phyloP scores from a whole-genome alignment of 495 filamentous ascomycete genomes.

The Amphirosellinia nigrospora region DNA sequence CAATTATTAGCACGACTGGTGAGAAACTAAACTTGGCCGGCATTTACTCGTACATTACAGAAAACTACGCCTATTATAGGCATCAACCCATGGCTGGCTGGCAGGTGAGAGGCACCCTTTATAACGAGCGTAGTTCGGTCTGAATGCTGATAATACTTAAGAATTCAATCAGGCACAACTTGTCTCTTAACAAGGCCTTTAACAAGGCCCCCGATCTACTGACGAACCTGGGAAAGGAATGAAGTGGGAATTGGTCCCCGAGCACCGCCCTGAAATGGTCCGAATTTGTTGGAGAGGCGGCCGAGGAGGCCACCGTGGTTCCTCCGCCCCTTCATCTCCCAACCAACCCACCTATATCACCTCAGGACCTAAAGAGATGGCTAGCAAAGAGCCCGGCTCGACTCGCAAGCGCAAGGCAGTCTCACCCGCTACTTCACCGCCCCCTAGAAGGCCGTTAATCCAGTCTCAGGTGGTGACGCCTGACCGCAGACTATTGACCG shows the following conservation, averaged over 20 bases:
- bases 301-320: slow-evolving; percentile 63
- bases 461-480: slow-evolving; percentile 60
- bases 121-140: not conserved
- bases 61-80: slow-evolving; percentile 88
- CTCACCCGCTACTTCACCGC: slow-evolving; percentile 56
- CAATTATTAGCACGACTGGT: slow-evolving; percentile 82
- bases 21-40: slow-evolving; percentile 85
- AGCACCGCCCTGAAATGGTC: slow-evolving; percentile 75
- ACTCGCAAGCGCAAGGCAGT: slow-evolving; percentile 55
- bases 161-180: slow-evolving; percentile 96
- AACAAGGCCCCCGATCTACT: slow-evolving; percentile 88
- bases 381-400: slow-evolving; percentile 47
- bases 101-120: slow-evolving; percentile 68
- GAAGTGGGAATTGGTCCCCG: slow-evolving; percentile 92
- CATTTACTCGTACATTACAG: slow-evolving; percentile 91
- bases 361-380: slow-evolving; percentile 54
- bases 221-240: slow-evolving; percentile 98
- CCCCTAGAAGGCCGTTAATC: slow-evolving; percentile 51
- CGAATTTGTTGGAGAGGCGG: slow-evolving; percentile 54
- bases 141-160: slow-evolving; percentile 39
- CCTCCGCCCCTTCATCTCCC: slow-evolving; percentile 63
- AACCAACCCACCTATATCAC: slow-evolving; percentile 55
- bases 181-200: slow-evolving; percentile 92
- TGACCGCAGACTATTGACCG: slow-evolving; percentile 53
- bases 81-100: slow-evolving; percentile 76